Conservation (phyloP, 2,329 filamentous ascomycete genomes). For the Dryadomyces quercus-mongolicae region DNA sequence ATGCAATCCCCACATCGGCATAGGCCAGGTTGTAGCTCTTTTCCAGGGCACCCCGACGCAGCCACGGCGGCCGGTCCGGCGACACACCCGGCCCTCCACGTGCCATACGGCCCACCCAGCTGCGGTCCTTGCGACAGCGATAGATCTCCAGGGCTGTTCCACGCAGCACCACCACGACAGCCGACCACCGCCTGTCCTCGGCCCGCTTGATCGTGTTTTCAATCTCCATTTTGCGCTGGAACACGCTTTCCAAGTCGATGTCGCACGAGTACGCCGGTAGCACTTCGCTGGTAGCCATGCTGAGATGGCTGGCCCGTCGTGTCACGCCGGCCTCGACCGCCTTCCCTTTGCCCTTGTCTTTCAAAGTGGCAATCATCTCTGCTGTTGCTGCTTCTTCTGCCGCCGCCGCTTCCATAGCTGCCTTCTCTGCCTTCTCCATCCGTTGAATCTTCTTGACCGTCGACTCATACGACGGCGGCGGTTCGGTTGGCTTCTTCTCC, state of each 20-base stretch:
- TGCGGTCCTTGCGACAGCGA: slow-evolving; percentile 46
- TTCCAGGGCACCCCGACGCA: slow-evolving; percentile 43
- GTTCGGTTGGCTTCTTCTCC: slow-evolving; percentile 28
- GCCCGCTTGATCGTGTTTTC: slow-evolving; percentile 51
- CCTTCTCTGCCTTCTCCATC: neutral
- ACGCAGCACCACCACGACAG: slow-evolving; percentile 49
- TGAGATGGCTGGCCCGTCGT: neutral
- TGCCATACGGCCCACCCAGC: slow-evolving; percentile 29
- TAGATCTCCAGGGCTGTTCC: slow-evolving; percentile 59
- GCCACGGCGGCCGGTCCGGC: slow-evolving; percentile 37
- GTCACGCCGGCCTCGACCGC: neutral
- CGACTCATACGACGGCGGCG: slow-evolving; percentile 33
- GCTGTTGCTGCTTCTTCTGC: neutral
- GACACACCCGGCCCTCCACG: slow-evolving; percentile 35
- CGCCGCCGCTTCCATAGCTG: slow-evolving; percentile 1
- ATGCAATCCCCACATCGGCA: slow-evolving; percentile 62
- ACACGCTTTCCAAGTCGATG: slow-evolving; percentile 43
- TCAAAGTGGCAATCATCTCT: neutral
- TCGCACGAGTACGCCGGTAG: slow-evolving; percentile 46
- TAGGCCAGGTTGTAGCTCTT: slow-evolving; percentile 62
- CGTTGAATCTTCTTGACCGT: slow-evolving; percentile 15
- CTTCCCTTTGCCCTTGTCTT: slow-evolving; percentile 7
- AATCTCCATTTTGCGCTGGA: slow-evolving; percentile 54
- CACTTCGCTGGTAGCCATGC: slow-evolving; percentile 12
- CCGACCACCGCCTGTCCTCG: slow-evolving; percentile 50